phyloP scores from a whole-genome alignment of 169 alveolate genomes.

The Hammondia hammondi region DNA sequence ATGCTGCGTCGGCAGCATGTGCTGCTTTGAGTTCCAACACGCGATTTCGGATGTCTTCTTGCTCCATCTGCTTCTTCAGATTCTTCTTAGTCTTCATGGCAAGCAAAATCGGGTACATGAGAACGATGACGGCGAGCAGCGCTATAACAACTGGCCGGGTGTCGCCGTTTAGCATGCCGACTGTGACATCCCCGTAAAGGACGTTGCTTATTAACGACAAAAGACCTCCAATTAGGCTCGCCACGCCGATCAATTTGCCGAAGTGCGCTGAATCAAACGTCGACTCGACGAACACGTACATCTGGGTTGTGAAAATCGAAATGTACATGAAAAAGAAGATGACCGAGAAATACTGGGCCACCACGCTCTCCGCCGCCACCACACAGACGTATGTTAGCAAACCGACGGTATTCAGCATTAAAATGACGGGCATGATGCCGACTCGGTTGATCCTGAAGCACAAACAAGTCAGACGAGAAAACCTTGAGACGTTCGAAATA shows the following conservation, averaged over 20 bases:
- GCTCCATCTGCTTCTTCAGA: not conserved
- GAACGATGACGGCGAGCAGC: not conserved
- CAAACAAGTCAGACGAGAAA: not conserved
- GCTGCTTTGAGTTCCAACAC: not conserved
- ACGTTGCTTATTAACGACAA: slow-evolving; percentile 1
- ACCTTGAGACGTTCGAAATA: not conserved
- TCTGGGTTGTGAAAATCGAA: slow-evolving; percentile 51
- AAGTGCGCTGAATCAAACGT: slow-evolving; percentile 55
- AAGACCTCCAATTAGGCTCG: slow-evolving; percentile 56
- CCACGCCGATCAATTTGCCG: slow-evolving; percentile 61
- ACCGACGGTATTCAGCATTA: slow-evolving; percentile 67
- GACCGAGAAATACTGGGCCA: slow-evolving; percentile 40
- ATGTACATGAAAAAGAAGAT: slow-evolving; percentile 44
- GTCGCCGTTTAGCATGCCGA: slow-evolving; percentile 26
- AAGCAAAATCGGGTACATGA: slow-evolving; percentile 14
- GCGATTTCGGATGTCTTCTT: not conserved
- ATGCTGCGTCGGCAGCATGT: slow-evolving; percentile 25
- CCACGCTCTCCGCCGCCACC: slow-evolving; percentile 29
- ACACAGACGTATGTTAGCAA: slow-evolving; percentile 71
- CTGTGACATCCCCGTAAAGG: slow-evolving; percentile 47
- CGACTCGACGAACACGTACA: slow-evolving; percentile 39
- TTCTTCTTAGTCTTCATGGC: not conserved
- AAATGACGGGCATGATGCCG: slow-evolving; percentile 65
- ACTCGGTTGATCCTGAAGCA: slow-evolving; percentile 18
- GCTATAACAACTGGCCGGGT: not conserved